A percentile compares a stretch with the other conserved stretches of the same genome.
phyloP scores from a whole-genome alignment of 1,284 basidiomycete genomes.

The Ceratobasidium sp. region DNA sequence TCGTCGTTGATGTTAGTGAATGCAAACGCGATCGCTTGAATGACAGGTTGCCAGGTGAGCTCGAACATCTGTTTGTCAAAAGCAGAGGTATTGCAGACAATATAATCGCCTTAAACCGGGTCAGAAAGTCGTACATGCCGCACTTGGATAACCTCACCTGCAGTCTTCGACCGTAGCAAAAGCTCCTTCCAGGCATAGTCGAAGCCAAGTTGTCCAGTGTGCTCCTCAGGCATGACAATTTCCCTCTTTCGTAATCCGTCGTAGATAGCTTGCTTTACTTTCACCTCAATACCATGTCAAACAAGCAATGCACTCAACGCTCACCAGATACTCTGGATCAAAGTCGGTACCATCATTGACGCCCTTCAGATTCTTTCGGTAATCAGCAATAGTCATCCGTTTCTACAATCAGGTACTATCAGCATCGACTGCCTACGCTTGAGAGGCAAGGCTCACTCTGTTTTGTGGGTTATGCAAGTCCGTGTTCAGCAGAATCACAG shows the following conservation, averaged over 20 bases:
- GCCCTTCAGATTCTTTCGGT: constrained; percentile 91
- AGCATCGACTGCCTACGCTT: constrained; percentile 25
- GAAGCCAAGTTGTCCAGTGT: constrained; percentile 96
- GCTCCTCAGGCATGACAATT: constrained; percentile 98
- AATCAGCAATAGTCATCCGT: constrained; percentile 97
- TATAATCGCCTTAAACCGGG: constrained; percentile 71
- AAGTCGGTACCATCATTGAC: constrained; percentile 93
- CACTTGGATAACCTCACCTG: constrained; percentile 65
- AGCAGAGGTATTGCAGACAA: constrained; percentile 80
- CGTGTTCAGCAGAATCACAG: constrained; percentile 99
- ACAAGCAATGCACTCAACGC: constrained; percentile 51
- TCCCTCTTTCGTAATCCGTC: constrained; percentile 95
- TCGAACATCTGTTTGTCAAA: constrained; percentile 97
- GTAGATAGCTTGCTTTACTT: constrained; percentile 84
- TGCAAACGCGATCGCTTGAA: constrained; percentile 91
- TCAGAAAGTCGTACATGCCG: constrained; percentile 41
- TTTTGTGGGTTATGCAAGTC: constrained; percentile 98
- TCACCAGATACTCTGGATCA: constrained; percentile 84
- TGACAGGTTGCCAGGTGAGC: constrained; percentile 89
- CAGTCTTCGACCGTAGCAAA: constrained; percentile 82
- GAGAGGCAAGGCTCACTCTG: constrained; percentile 66
- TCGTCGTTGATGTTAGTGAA: constrained; percentile 98
- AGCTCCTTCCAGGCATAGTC: constrained; percentile 99
- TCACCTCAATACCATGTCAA: not conserved
- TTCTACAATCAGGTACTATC: constrained; percentile 67